Base-by-base conservation (phyloP, 805 yeast genomes). In the Saccharomycopsis sp. region DNA sequence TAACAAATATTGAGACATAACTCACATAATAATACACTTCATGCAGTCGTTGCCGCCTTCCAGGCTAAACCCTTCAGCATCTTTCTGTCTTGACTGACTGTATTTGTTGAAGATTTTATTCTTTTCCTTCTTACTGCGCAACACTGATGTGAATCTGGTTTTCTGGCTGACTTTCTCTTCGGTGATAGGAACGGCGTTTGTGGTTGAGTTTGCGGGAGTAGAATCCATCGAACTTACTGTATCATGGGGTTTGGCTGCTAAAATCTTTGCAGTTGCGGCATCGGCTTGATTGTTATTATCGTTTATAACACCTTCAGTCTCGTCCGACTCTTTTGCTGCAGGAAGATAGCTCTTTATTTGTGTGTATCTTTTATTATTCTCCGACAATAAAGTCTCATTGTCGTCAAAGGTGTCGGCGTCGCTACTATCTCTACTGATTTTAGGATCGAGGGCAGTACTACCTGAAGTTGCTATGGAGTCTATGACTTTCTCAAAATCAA, bases 291-390 rank as follows among this genome's bases (percentile, higher is more conserved):
- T 44, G 5, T 17, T 19, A 12, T 44, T 44, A 17, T 19, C 20
- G 22, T 44, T 17, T 3, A 44, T 44, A 5, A 17, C 19, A 7
- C 22, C 20, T 7, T 44, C 49, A 8, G 7, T 44, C 22, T 44
- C 49, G 22, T 44, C 49, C 7, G 22, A 44, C 22, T 44, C 49
- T 19, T 17, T n/a, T 17, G 49, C 49, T 19, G 22, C 49, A 17
- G 49, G 22, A 17, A 44, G 22, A 17, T 12, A 19, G 22, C 22
- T 17, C 49, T 44, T 44, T 44, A 17, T 3, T 12, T 44, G 49
- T 44, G 22, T 17, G 49, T 44, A 44, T 17, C 49, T n/a, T 44
- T 17, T 44, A 44, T 44, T 44, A 12, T 44, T 44, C 54, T 52
- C 54, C n/a, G 34, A 50, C 25, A 22, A 14, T 23, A 51, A 29